phyloP scores from a whole-genome alignment of 108 stramenopile species.

The Bacterosira constricta region DNA sequence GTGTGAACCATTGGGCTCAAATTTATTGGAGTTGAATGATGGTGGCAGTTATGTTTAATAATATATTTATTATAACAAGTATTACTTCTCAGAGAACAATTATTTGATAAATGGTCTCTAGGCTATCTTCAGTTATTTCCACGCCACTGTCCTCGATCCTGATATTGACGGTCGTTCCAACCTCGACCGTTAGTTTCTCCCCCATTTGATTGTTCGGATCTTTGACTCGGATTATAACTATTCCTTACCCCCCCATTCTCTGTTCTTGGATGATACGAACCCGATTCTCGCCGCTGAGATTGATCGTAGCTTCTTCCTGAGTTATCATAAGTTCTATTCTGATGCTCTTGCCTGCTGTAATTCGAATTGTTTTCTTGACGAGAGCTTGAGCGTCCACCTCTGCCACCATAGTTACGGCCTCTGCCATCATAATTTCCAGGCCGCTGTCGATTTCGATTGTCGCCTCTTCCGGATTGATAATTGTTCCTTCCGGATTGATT shows the following conservation, averaged over 20 bases:
- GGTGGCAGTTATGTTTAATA: background rate
- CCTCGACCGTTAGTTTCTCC: background rate
- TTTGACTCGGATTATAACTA: slow-evolving; percentile 1
- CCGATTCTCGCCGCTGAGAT: background rate
- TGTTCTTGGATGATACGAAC: background rate
- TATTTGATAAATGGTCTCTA: too few relatives aligned
- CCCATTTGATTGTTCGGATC: background rate
- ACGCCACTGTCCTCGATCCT: background rate
- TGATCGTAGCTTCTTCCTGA: slow-evolving; percentile 11
- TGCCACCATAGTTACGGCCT: slow-evolving; percentile 6
- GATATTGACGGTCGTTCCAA: background rate
- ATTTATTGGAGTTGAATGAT: background rate
- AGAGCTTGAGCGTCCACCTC: background rate
- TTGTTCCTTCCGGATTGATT: background rate
- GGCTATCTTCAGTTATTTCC: background rate
- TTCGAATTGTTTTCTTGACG: background rate
- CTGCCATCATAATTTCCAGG: background rate
- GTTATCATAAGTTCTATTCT: background rate
- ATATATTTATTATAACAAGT: background rate
- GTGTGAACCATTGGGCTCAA: too few relatives aligned
- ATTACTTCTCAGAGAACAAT: background rate
- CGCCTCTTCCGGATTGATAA: background rate
- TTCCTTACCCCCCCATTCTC: background rate
- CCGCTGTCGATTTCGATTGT: background rate
- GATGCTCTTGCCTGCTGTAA: background rate